A percentile compares a stretch with the other conserved stretches of the same genome.
Conservation (phyloP, 1,284 basidiomycete genomes). For the Gomphus bonarii region DNA sequence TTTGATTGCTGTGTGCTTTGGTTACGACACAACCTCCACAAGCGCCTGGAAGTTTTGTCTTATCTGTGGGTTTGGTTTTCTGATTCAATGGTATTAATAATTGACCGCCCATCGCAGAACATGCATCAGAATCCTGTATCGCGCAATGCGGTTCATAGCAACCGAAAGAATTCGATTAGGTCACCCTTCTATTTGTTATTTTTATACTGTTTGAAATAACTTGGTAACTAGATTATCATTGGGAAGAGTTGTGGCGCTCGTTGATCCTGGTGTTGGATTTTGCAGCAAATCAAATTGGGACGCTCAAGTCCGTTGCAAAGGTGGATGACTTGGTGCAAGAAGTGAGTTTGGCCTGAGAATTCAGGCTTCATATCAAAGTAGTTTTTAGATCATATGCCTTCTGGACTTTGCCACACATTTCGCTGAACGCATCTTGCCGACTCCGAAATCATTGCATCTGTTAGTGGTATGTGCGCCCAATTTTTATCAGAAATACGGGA, state of each 20-base stretch:
- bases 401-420: conserved; percentile 39
- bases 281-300: conserved; percentile 39
- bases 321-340: conserved; percentile 41
- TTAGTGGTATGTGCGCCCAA: conserved; percentile 39
- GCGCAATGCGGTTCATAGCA: conserved; percentile 44
- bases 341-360: conserved; percentile 23
- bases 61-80: conserved; percentile 35
- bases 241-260: conserved; percentile 52
- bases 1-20: conserved; percentile 59
- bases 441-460: conserved; percentile 41
- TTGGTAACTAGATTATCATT: conserved; percentile 45
- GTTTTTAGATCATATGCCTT: conserved; percentile 34
- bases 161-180: conserved; percentile 40
- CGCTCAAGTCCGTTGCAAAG: conserved; percentile 36
- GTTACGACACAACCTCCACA: conserved; percentile 58
- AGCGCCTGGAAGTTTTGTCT: conserved; percentile 40
- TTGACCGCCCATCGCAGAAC: conserved; percentile 25
- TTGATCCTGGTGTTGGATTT: conserved; percentile 44
- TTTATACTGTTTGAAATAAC: neutral
- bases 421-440: conserved; percentile 40
- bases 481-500: neutral
- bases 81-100: neutral
- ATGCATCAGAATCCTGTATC: conserved; percentile 42
- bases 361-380: neutral
- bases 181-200: conserved; percentile 18